phyloP scores from a whole-genome alignment of 2,329 filamentous ascomycete genomes.

The Aspergillus fumigatus region DNA sequence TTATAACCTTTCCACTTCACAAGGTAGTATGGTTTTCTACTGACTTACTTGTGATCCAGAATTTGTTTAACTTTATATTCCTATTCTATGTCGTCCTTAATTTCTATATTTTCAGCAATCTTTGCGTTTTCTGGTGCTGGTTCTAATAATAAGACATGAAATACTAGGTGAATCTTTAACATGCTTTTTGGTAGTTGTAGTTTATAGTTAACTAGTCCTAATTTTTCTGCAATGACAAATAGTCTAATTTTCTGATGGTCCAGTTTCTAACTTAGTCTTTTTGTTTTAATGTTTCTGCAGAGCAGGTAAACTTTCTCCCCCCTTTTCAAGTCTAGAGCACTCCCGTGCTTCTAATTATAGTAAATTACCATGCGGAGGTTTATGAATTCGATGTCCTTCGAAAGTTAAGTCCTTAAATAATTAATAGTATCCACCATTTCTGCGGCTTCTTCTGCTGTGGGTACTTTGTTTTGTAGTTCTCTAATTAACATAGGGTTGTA shows the following conservation, averaged over 20 bases:
- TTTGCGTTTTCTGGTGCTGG: background rate
- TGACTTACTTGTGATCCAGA: background rate
- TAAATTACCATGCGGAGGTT: background rate
- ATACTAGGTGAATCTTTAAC: background rate
- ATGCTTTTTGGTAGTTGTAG: background rate
- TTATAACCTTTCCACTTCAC: background rate
- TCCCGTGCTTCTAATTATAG: background rate
- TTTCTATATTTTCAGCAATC: background rate
- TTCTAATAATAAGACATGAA: background rate
- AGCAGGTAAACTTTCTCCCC: conserved; percentile 1
- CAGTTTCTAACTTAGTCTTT: conserved; percentile 1
- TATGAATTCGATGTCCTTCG: background rate
- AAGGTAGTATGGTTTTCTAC: background rate
- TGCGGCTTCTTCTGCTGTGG: background rate
- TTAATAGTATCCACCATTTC: background rate
- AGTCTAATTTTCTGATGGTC: background rate
- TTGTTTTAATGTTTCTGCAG: conserved; percentile 1
- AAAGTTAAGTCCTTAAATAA: background rate
- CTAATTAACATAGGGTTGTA: background rate
- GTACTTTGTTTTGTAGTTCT: background rate
- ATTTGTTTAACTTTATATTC: background rate
- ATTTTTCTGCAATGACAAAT: conserved; percentile 2
- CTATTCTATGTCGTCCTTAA: background rate
- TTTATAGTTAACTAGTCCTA: background rate
- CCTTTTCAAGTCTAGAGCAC: background rate